Evolutionary conservation across 106 monocot genomes (phyloP).

Genomic region (Iris macrosiphon): DNA sequence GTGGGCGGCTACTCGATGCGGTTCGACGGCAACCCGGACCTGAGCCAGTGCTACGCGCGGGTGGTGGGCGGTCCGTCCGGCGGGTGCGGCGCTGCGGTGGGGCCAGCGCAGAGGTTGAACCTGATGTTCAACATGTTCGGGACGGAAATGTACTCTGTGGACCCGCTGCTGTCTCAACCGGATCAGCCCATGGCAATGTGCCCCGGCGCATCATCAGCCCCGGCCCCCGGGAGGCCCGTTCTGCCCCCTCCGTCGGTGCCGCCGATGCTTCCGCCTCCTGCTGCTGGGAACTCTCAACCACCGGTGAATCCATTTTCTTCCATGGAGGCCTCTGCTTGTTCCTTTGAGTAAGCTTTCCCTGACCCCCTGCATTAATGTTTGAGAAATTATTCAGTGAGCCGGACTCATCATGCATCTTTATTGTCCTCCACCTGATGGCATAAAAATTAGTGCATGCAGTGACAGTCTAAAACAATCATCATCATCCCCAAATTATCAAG

Average conservation of each 20-base stretch:
- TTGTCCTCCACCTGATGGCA: too few species aligned
- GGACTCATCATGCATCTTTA: too few species aligned
- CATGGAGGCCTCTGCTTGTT: constrained; percentile 29
- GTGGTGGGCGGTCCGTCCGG: constrained; percentile 32
- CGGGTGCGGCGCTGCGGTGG: constrained; percentile 28
- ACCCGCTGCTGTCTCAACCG: constrained; percentile 54
- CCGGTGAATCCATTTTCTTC: constrained; percentile 3
- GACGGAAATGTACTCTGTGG: constrained; percentile 42
- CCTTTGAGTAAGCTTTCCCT: constrained; percentile 27
- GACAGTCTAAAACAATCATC: too few species aligned
- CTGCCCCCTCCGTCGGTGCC: constrained; percentile 1
- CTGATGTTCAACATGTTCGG: constrained; percentile 47
- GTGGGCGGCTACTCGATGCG: constrained; percentile 44
- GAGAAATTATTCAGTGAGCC: too few species aligned
- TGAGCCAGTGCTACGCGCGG: constrained; percentile 44
- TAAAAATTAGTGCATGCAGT: too few species aligned
- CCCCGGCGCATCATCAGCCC: not conserved
- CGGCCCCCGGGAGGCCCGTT: not conserved
- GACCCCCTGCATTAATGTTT: too few species aligned
- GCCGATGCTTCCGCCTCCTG: not conserved
- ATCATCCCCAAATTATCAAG: too few species aligned
- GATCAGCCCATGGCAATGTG: constrained; percentile 35
- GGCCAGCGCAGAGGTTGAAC: constrained; percentile 24
- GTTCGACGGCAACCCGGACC: constrained; percentile 51
- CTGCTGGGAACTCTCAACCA: not conserved